Evolutionary conservation across 2,329 filamentous ascomycete genomes (phyloP), one percentile per base, ranked within the genome.

Genomic region (Nothophoma quercina): DNA sequence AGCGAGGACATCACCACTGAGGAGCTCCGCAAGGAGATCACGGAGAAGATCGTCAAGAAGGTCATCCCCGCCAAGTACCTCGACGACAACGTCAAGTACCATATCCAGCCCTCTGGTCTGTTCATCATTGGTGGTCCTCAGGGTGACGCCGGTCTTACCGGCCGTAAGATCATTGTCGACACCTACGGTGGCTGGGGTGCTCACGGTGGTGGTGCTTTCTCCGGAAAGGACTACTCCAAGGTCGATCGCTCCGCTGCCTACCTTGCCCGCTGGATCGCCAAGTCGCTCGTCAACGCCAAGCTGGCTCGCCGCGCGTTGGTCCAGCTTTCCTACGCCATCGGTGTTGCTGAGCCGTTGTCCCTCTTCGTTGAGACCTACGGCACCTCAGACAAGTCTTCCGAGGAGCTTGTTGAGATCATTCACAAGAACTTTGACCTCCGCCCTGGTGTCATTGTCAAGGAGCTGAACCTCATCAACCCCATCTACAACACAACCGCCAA

Each of bases 191-290:
- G 95, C 73, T 98, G 95, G 95, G 95, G 95, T 83, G 95, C 95
- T 70, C 95, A 99, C 85, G 95, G 95, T 85, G 95, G 95, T 85
- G 95, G 95, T 89, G 95, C 95, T 79, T 99, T 99, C 90, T 98
- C 95, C 72, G 95, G 95, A 74, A 99, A 99, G 89, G 95, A 99
- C 80, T 99, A 97, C 88, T 97, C 92, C 86, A 99, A 99, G 87
- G 95, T 99, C 80, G 95, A 99, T 78, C 91, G 95, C 71, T 98
- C 95, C 46, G 95, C 95, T 65, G 95, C 95, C 74, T 99, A 99
- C 83, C 88, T 98, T 68, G 93, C 86, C 68, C 92, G 95, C 77
- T 99, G 95, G 95, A 93, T 99, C 78, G 95, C 95, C 82, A 99
- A 99, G 87, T 99, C 95, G 33, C 86, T 99, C 63, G 91, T 99